phyloP scores from a whole-genome alignment of 2,329 filamentous ascomycete species.

The Lachnum nothofagi region DNA sequence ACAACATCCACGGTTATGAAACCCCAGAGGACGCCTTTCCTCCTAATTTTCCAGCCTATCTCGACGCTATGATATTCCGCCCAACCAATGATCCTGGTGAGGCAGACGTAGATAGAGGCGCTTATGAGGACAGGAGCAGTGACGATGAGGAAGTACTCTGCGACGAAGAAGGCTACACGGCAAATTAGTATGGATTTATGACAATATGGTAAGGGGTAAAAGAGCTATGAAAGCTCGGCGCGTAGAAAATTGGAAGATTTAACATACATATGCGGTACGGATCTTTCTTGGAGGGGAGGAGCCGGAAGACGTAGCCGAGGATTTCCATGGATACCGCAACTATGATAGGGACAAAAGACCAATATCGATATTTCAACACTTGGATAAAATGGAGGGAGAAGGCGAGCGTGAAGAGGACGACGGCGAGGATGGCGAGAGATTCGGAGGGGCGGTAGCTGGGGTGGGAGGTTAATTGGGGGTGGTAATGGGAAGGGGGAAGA shows the following conservation, averaged over 20 bases:
- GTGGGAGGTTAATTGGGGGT: no score
- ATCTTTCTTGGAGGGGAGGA: slow-evolving; percentile 44
- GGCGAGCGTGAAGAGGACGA: slow-evolving; percentile 41
- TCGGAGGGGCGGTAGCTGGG: no score
- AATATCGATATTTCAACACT: slow-evolving; percentile 36
- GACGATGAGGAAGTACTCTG: slow-evolving; percentile 59
- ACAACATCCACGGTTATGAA: slow-evolving; percentile 52
- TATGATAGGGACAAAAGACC: slow-evolving; percentile 44
- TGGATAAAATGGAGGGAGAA: slow-evolving; percentile 36
- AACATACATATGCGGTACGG: no score
- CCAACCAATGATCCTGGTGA: slow-evolving; percentile 44
- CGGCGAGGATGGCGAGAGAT: no score
- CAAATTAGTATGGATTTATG: no score
- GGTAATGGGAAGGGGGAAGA: no score
- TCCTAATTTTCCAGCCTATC: slow-evolving; percentile 29
- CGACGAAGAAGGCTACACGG: slow-evolving; percentile 47
- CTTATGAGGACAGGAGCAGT: slow-evolving; percentile 54
- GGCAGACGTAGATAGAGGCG: slow-evolving; percentile 51
- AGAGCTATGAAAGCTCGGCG: no score
- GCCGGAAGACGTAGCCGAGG: slow-evolving; percentile 45
- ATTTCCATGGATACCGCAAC: slow-evolving; percentile 45
- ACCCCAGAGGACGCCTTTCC: slow-evolving; percentile 45
- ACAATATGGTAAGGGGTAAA: no score
- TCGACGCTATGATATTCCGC: no score
- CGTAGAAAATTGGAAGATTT: no score